Base-by-base conservation (phyloP, 2,329 filamentous ascomycete genomes). In the Sphaceloma murrayae region DNA sequence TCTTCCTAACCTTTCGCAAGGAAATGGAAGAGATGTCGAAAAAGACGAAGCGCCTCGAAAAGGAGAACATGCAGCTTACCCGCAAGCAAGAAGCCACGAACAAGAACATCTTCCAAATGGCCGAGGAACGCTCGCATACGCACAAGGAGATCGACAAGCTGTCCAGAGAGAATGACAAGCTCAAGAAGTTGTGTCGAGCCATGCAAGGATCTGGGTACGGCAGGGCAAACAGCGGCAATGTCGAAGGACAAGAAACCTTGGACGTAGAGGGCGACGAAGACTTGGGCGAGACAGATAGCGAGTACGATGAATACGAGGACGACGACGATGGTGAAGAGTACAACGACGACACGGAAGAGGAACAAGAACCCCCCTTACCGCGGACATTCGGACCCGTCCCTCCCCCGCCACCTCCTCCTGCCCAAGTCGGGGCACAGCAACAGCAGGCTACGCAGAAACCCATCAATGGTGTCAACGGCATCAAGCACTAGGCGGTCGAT, bases 11-110 rank as follows among this genome's bases (percentile, higher is more conserved):
- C 1, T 96, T 96, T 66, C 78, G 89, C 45, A 95, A 94, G 67
- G 91, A 96, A 66, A 96, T 96, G 88, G 91, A 96, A 66, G 91
- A 96, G 59, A 96, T 96, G 88, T 94, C 88, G 1, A 95, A 95
- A 69, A 96, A 96, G 69, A 94, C 89, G 4, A 95, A 95, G 65
- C 81, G 87, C 18, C 71, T 98, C 43, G 91, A 98, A 63, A 94
- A 94, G 66, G 91, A 98, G 59, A 96, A 98, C 57, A 82, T 91
- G 55, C 82, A 77, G 13, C 74, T 94, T 42, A 94, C 86, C 53
- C 78, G 89, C 46, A 94, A 95, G 64, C 89, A 95, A 62, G 88
- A 95, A 55, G 79, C 85, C 36, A 93, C 88, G 18, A 91, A 91
- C 57, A 81, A 85, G 53, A 96, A 94, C 63, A 95, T 98, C 58